A percentile compares a stretch with the other conserved stretches of the same genome.
Evolutionary conservation across 345 rosid species (phyloP).

Genomic region (Corchorus olitorius): DNA sequence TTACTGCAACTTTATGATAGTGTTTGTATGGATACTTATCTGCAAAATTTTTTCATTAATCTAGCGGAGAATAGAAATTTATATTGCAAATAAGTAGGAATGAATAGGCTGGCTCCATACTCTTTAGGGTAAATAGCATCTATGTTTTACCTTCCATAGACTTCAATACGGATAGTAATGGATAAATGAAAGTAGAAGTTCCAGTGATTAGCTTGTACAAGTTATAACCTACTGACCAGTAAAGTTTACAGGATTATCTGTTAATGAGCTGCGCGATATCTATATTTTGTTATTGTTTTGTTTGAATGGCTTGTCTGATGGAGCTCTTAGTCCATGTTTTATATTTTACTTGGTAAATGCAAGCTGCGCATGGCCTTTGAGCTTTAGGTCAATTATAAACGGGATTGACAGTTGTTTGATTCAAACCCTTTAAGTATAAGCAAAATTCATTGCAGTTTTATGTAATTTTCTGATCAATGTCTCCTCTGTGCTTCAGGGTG

Average conservation of each 20-base stretch:
- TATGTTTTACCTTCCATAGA: not conserved
- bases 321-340: no score
- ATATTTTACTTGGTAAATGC: no score
- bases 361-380: not conserved
- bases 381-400: not conserved
- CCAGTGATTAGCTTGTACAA: not conserved
- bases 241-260: not conserved
- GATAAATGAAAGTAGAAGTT: not conserved
- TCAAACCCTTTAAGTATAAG: not conserved
- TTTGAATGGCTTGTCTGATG: no score
- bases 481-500: slow-evolving; percentile 57
- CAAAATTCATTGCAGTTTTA: not conserved
- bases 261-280: not conserved
- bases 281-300: no score
- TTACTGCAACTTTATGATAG: not conserved
- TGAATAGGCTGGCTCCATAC: not conserved
- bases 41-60: not conserved
- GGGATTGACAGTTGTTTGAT: not conserved
- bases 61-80: not conserved
- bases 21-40: not conserved
- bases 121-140: not conserved
- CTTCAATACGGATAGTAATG: not conserved
- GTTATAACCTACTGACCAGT: not conserved
- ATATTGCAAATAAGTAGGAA: not conserved
- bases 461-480: slow-evolving; percentile 9